A percentile compares a stretch with the other conserved stretches of the same genome.
phyloP scores from a whole-genome alignment of 75 land plant genomes.

The Picea sitchensis region DNA sequence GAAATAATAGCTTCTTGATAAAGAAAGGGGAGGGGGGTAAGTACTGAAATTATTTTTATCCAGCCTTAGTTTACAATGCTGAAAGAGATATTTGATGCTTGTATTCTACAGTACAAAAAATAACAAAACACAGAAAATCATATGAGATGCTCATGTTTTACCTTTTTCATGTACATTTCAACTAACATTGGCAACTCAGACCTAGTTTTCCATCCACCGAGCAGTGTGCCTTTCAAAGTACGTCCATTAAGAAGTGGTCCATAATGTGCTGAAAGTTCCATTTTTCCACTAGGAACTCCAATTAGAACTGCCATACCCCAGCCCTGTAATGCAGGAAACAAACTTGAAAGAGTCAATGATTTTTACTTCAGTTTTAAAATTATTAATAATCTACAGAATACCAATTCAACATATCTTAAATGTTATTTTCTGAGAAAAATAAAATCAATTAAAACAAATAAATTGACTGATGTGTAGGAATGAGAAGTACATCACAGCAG shows the following conservation, averaged over 20 bases:
- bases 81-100: neutral
- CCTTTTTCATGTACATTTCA: constrained; percentile 67
- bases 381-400: neutral
- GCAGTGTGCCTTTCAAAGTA: constrained; percentile 54
- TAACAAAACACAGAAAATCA: neutral
- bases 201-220: constrained; percentile 80
- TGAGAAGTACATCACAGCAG: constrained; percentile 55
- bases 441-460: neutral
- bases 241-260: constrained; percentile 60
- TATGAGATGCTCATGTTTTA: neutral
- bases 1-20: too few relatives aligned
- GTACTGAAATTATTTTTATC: too few relatives aligned
- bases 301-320: constrained; percentile 77
- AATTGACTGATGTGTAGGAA: neutral
- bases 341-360: neutral
- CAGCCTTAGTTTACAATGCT: too few relatives aligned
- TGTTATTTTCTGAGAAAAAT: neutral
- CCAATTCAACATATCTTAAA: neutral
- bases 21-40: too few relatives aligned
- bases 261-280: constrained; percentile 60
- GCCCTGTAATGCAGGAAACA: constrained; percentile 39
- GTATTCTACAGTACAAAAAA: neutral
- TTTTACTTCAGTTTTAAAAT: neutral
- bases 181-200: constrained; percentile 63
- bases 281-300: constrained; percentile 77